These are phyloP conservation scores for Gossypium thurberi DNA, from an alignment of 345 rosid genomes.

Conservation along the genomic window DNA sequence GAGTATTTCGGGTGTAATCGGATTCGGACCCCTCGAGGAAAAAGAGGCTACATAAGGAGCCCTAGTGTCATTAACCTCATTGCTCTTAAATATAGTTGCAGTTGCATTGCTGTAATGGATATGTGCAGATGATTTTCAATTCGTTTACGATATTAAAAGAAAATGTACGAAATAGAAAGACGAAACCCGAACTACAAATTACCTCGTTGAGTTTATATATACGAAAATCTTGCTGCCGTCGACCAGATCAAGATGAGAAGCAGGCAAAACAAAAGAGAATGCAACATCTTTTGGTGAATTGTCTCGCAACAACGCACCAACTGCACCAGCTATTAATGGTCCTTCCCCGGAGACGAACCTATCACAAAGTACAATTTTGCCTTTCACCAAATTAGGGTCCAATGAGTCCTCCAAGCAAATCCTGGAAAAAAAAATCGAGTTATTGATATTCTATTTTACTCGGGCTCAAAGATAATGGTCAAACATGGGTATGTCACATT, in stretches of 20 bases:
- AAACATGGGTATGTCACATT: too few species aligned
- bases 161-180: not conserved
- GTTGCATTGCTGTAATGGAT: not conserved
- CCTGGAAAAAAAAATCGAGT: too few species aligned
- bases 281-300: too few species aligned
- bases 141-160: not conserved
- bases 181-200: not conserved
- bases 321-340: too few species aligned
- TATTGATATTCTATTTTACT: too few species aligned
- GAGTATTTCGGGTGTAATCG: slow-evolving; percentile 35
- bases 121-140: not conserved
- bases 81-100: slow-evolving; percentile 2
- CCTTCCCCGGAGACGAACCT: too few species aligned
- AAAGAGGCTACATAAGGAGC: slow-evolving; percentile 32
- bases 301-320: too few species aligned
- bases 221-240: not conserved
- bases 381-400: too few species aligned
- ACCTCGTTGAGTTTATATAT: not conserved
- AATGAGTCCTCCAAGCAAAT: too few species aligned
- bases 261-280: too few species aligned
- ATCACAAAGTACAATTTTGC: too few species aligned
- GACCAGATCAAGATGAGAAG: not conserved
- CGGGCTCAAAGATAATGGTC: too few species aligned
- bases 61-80: not conserved
- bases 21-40: slow-evolving; percentile 52